Base-by-base conservation (phyloP, 1,284 basidiomycete species). In the Microbotryum scabiosae region DNA sequence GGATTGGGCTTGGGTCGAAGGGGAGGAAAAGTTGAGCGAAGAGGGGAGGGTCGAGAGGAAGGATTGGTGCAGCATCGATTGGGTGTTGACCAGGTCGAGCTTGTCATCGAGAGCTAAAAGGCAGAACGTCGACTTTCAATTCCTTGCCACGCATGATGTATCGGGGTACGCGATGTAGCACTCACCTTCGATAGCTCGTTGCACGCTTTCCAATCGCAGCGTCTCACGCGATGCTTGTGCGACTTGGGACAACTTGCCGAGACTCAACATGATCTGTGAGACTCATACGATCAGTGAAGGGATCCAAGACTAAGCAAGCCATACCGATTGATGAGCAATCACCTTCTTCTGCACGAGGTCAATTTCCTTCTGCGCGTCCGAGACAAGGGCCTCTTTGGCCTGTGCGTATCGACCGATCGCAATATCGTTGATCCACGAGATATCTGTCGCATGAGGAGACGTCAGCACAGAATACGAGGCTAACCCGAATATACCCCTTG, bases 361-460 rank as follows among this genome's bases (percentile, higher is more conserved):
- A 4, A 75, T 75, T 7, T 84, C 84, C 25, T 75, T 73, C 18
- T 78, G 75, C 5, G 87, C 81, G 64, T 87, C 88, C 20, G 72
- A 70, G 28, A 86, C 76, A 45, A 97, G 78, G 14, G 85, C 81
- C 20, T 75, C 70, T 1, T 86, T 84, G 2, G 90, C 90, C 4
- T 78, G 75, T 9, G 79, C 82, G 72, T 84, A 89, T 45, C 83
- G 79, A 23, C 79, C 79, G 63, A 86, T 84, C 1, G 84, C 84
- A 49, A 97, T 76, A 74, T 96, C 85, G 73, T 97, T 88, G 49
- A 97, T 79, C 96, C 94, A 98, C 0, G 88, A 86, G 41, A 78
- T 55, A 14, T 59, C 61, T 53, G 59, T 51, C 9, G 25, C n/a
- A 47, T 36, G 53, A 23, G 58, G 46, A 16, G 59, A 43, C 44